Evolutionary conservation across 306 rosid genomes (phyloP).

Genomic region (Cucumis sativus): DNA sequence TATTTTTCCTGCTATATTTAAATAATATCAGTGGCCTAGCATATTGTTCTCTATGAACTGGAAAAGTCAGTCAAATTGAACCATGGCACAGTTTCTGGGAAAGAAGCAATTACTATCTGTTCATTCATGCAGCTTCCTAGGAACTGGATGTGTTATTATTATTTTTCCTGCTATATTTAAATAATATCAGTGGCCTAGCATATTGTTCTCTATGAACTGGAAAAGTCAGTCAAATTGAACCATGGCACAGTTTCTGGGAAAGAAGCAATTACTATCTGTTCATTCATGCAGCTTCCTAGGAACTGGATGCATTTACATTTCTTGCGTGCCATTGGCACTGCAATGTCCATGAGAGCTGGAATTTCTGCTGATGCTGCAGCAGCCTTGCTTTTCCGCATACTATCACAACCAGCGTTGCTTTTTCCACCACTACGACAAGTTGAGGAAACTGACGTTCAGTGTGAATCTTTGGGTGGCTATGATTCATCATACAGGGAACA

Average conservation of each 20-base stretch:
- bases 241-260: background rate
- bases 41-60: background rate
- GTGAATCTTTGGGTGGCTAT: slow-evolving; percentile 64
- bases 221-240: background rate
- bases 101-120: background rate
- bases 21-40: no score
- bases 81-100: background rate
- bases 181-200: no score
- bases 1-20: no score
- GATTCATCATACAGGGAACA: slow-evolving; percentile 78
- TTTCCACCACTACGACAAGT: slow-evolving; percentile 91
- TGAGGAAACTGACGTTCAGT: slow-evolving; percentile 82
- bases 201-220: background rate
- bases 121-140: slow-evolving; percentile 66
- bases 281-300: slow-evolving; percentile 68
- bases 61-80: background rate
- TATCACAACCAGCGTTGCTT: slow-evolving; percentile 93
- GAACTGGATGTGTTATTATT: slow-evolving; percentile 52
- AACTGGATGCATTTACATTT: slow-evolving; percentile 99
- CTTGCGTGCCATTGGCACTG: slow-evolving; percentile 97
- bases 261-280: background rate
- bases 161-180: no score
- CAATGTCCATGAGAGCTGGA: slow-evolving; percentile 97
- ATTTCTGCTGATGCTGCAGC: slow-evolving; percentile 99
- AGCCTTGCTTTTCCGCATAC: slow-evolving; percentile 87